phyloP scores from a whole-genome alignment of 805 yeast genomes.

The Yarrowia bubula region DNA sequence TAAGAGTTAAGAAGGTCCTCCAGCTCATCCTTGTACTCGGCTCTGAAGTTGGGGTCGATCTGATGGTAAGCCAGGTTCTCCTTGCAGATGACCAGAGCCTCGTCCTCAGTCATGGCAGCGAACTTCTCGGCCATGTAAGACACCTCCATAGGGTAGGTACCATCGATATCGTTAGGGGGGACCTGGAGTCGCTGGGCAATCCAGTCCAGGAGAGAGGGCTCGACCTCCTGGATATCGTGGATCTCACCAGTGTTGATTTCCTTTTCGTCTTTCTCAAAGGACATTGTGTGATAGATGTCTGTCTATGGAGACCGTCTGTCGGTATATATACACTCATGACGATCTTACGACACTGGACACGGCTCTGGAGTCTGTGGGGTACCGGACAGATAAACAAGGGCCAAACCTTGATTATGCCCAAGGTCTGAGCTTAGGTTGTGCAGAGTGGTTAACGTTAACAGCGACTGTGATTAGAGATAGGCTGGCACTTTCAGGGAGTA shows the following conservation, averaged over 20 bases:
- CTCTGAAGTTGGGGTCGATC: constrained; percentile 51
- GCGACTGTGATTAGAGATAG: too few species aligned
- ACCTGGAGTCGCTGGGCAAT: constrained; percentile 3
- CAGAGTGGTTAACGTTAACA: neutral
- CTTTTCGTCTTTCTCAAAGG: constrained; percentile 23
- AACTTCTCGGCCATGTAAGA: constrained; percentile 47
- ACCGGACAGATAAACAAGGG: neutral
- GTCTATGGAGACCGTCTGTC: neutral
- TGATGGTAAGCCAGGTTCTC: constrained; percentile 45
- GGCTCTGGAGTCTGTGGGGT: constrained; percentile 12
- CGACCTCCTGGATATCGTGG: constrained; percentile 16
- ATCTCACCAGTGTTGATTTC: constrained; percentile 14
- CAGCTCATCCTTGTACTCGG: constrained; percentile 35
- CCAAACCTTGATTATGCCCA: neutral
- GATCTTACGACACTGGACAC: neutral
- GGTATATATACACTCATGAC: neutral
- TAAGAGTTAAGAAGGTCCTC: constrained; percentile 11
- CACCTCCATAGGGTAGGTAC: constrained; percentile 28
- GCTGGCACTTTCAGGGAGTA: too few species aligned
- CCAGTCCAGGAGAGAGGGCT: constrained; percentile 5
- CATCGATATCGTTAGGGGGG: constrained; percentile 10
- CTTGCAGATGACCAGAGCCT: constrained; percentile 44
- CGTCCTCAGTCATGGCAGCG: constrained; percentile 40
- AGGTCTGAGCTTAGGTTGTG: neutral
- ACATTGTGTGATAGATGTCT: neutral